Conservation (phyloP, 805 yeast species). For the Nadsonia fulvescens region DNA sequence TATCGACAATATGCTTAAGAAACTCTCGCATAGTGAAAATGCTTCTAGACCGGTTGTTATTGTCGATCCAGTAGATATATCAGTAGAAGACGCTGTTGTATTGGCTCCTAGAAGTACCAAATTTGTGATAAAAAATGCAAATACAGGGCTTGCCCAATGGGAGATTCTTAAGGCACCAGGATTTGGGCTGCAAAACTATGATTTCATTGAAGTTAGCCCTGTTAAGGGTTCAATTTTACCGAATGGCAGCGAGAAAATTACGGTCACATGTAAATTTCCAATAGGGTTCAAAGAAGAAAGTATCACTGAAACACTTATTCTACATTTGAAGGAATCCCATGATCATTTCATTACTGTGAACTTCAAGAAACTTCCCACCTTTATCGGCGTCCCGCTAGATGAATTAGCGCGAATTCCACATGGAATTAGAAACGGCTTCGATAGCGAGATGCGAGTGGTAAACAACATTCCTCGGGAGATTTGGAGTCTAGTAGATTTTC, state of each 20-base stretch:
- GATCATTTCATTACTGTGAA: slow-evolving; percentile 16
- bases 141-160: slow-evolving; percentile 23
- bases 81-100: slow-evolving; percentile 14
- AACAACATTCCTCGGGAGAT: slow-evolving; percentile 20
- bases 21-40: slow-evolving; percentile 28
- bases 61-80: slow-evolving; percentile 21
- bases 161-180: slow-evolving; percentile 16
- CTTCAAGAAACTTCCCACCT: slow-evolving; percentile 15
- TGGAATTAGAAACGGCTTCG: slow-evolving; percentile 11
- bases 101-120: slow-evolving; percentile 10
- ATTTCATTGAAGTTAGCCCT: slow-evolving; percentile 9
- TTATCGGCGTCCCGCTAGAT: slow-evolving; percentile 18
- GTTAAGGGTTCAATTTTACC: neutral
- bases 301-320: slow-evolving; percentile 6
- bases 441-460: slow-evolving; percentile 6
- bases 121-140: slow-evolving; percentile 21
- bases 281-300: slow-evolving; percentile 2
- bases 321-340: slow-evolving; percentile 16
- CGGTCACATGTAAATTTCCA: slow-evolving; percentile 4
- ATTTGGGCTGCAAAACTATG: slow-evolving; percentile 7
- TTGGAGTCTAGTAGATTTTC: slow-evolving; percentile 19
- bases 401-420: slow-evolving; percentile 10
- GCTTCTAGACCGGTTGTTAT: slow-evolving; percentile 23
- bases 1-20: slow-evolving; percentile 22
- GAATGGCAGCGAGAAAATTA: slow-evolving; percentile 1